A percentile compares a stretch with the other conserved stretches of the same genome.
Conservation (phyloP, 805 yeast genomes). For the Priceomyces medius region DNA sequence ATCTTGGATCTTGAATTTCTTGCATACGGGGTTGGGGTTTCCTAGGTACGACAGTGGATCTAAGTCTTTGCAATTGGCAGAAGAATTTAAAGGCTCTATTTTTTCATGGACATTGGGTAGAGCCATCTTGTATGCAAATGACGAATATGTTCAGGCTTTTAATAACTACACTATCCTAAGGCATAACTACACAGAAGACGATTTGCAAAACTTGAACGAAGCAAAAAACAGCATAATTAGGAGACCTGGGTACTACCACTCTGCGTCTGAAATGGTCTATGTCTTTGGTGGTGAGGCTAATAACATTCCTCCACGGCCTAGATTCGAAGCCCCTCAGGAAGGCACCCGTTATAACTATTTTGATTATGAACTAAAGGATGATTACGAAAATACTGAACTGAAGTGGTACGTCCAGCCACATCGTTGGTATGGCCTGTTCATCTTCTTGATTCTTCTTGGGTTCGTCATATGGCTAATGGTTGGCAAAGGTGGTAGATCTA, state of each 20-base stretch:
- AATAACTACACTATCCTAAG: constrained; percentile 26
- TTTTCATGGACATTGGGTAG: constrained; percentile 60
- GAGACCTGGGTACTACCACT: constrained; percentile 49
- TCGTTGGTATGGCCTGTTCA: constrained; percentile 38
- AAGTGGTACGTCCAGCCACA: constrained; percentile 46
- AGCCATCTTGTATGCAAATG: constrained; percentile 61
- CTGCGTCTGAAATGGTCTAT: constrained; percentile 48
- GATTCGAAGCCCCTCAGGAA: constrained; percentile 21
- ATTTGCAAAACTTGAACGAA: not conserved
- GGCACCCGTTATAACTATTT: constrained; percentile 20
- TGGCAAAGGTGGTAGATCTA: constrained; percentile 26
- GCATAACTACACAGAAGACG: constrained; percentile 13
- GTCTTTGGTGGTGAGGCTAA: constrained; percentile 53
- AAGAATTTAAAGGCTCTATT: constrained; percentile 40
- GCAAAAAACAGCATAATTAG: constrained; percentile 3
- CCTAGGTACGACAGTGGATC: constrained; percentile 49
- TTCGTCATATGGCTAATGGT: constrained; percentile 31
- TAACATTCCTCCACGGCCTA: constrained; percentile 44
- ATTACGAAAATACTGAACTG: constrained; percentile 32
- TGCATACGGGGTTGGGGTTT: constrained; percentile 62
- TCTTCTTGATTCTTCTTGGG: constrained; percentile 24
- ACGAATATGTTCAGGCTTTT: constrained; percentile 47
- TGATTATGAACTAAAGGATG: constrained; percentile 30
- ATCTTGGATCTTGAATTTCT: constrained; percentile 54
- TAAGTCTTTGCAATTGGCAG: constrained; percentile 42